These are phyloP conservation scores for Phialophora macrospora DNA, from an alignment of 2,329 filamentous ascomycete species.

Conservation along the genomic window DNA sequence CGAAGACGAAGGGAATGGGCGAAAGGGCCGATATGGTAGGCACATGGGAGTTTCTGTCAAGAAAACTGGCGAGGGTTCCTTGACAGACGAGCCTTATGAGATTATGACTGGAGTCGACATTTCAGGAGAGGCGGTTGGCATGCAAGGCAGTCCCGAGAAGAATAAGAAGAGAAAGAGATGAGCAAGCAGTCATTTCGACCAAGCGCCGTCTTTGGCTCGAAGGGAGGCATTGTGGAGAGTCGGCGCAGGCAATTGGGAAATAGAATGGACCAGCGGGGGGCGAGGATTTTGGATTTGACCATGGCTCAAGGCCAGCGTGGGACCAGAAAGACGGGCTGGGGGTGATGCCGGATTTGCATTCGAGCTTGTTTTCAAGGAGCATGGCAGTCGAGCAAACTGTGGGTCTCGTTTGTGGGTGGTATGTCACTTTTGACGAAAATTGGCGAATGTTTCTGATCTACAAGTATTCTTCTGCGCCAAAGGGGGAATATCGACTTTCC, in stretches of 20 bases:
- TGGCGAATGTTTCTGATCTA: conserved; percentile 24
- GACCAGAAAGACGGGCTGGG: conserved; percentile 23
- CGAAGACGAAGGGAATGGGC: conserved; percentile 95
- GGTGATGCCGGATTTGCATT: conserved; percentile 23
- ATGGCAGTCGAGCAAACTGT: background rate
- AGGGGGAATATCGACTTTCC: conserved; percentile 15
- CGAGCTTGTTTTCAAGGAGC: conserved; percentile 14
- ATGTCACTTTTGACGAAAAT: conserved; percentile 14
- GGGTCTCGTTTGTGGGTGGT: conserved; percentile 22
- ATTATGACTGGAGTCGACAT: conserved; percentile 42
- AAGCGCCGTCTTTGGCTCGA: background rate
- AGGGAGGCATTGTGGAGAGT: background rate
- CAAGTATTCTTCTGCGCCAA: conserved; percentile 7
- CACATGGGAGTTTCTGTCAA: conserved; percentile 72
- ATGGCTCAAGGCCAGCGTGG: conserved; percentile 24
- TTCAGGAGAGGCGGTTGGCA: conserved; percentile 42
- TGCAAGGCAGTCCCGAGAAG: conserved; percentile 57
- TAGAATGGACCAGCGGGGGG: conserved; percentile 25
- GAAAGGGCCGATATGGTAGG: conserved; percentile 85
- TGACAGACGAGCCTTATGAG: conserved; percentile 62
- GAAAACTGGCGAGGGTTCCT: conserved; percentile 53
- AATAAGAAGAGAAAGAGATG: conserved; percentile 72
- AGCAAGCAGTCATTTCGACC: background rate
- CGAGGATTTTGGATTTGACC: conserved; percentile 24
- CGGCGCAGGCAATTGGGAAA: conserved; percentile 12